These are phyloP conservation scores for Coemansia umbellata DNA, from an alignment of 192 early-diverging fungal species.

Conservation along the genomic window DNA sequence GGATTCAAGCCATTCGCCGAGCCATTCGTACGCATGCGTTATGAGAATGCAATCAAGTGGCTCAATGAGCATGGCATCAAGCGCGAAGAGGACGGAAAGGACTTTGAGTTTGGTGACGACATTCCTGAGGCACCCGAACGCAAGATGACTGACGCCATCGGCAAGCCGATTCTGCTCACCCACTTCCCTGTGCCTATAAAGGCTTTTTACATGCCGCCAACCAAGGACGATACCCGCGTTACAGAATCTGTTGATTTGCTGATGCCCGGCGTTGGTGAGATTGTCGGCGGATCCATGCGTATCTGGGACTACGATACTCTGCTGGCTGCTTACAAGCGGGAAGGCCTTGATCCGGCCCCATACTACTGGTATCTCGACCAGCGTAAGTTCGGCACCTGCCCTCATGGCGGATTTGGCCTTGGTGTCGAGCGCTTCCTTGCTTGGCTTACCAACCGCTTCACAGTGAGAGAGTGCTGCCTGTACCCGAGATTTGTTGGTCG, in stretches of 20 bases:
- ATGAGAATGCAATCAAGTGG: constrained; percentile 93
- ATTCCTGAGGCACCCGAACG: constrained; percentile 98
- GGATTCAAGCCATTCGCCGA: constrained; percentile 66
- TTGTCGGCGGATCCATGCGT: constrained; percentile 98
- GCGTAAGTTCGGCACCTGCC: constrained; percentile 95
- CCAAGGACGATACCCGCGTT: constrained; percentile 72
- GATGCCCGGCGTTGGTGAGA: constrained; percentile 98
- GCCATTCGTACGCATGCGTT: constrained; percentile 95
- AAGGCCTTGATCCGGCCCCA: constrained; percentile 87
- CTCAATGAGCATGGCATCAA: constrained; percentile 85
- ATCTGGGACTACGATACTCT: constrained; percentile 82
- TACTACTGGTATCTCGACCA: constrained; percentile 99
- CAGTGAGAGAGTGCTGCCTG: constrained; percentile 84
- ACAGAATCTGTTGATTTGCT: constrained; percentile 98
- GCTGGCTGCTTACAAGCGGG: constrained; percentile 77
- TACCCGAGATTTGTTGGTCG: constrained; percentile 91
- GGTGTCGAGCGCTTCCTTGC: constrained; percentile 97
- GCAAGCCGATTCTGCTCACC: constrained; percentile 90
- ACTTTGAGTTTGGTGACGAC: constrained; percentile 97
- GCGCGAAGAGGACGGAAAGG: constrained; percentile 81
- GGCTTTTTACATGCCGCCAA: constrained; percentile 98
- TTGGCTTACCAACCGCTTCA: constrained; percentile 89
- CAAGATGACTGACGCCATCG: constrained; percentile 97
- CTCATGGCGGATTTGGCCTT: constrained; percentile 97
- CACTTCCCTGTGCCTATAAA: constrained; percentile 98